Conservation (phyloP, 768 basidiomycete species). For the Macrocybe gigantea region DNA sequence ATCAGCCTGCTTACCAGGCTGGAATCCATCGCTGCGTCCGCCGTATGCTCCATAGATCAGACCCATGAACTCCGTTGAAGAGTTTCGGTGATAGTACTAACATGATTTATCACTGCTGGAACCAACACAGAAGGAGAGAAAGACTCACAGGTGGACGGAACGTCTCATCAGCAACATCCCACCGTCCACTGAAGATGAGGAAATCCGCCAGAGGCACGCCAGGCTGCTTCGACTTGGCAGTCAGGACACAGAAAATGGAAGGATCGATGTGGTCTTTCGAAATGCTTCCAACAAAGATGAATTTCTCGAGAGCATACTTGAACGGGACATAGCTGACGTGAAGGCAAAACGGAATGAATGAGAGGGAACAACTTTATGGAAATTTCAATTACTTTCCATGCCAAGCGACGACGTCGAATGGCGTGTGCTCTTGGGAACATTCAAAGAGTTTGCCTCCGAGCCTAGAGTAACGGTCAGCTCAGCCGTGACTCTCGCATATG, state of each 20-base stretch:
- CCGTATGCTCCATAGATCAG: conserved; percentile 58
- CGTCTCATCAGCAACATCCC: conserved; percentile 55
- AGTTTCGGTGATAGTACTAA: conserved; percentile 63
- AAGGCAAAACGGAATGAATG: background rate
- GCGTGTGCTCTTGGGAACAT: conserved; percentile 56
- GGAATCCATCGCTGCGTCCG: conserved; percentile 25
- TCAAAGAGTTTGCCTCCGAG: conserved; percentile 48
- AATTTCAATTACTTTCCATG: conserved; percentile 48
- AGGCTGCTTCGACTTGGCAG: conserved; percentile 54
- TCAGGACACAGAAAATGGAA: conserved; percentile 64
- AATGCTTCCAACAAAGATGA: conserved; percentile 57
- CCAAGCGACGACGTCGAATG: conserved; percentile 72
- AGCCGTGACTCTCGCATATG: background rate
- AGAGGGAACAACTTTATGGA: background rate
- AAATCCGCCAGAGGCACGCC: conserved; percentile 58
- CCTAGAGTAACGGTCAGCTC: conserved; percentile 19
- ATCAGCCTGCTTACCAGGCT: conserved; percentile 33
- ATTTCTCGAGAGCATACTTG: conserved; percentile 63
- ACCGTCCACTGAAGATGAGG: conserved; percentile 57
- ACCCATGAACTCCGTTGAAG: conserved; percentile 60
- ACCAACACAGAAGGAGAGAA: background rate
- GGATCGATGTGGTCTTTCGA: conserved; percentile 68
- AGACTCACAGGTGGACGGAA: conserved; percentile 53
- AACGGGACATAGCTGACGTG: conserved; percentile 54
- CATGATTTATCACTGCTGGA: background rate